A percentile compares a stretch with the other conserved stretches of the same genome.
These are phyloP conservation scores for Cytospora piceae DNA, from an alignment of 2,329 filamentous ascomycete species.

Conservation along the genomic window DNA sequence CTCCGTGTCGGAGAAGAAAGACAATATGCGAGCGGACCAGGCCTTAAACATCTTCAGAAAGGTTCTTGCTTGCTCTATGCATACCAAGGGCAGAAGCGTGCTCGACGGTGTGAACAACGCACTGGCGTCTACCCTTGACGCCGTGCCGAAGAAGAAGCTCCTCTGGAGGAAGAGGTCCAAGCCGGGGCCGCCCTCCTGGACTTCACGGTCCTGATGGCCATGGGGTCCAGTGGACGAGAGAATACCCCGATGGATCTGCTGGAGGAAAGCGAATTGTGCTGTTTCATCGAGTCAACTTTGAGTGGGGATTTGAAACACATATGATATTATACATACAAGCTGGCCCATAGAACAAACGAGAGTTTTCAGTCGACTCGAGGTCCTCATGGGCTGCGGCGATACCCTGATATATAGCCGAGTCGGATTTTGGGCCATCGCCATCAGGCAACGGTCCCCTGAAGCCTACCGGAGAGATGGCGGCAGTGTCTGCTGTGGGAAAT, in stretches of 20 bases:
- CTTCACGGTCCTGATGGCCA: slow-evolving; percentile 31
- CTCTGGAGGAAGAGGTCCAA: slow-evolving; percentile 39
- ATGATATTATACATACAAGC: slow-evolving; percentile 12
- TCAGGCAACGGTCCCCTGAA: slow-evolving; percentile 11
- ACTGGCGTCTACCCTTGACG: slow-evolving; percentile 31
- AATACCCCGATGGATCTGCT: slow-evolving; percentile 38
- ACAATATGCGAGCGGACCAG: slow-evolving; percentile 29
- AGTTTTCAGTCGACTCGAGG: slow-evolving; percentile 21
- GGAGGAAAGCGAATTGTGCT: slow-evolving; percentile 37
- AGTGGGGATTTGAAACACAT: neutral
- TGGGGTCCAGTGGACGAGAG: slow-evolving; percentile 30
- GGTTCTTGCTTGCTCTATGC: slow-evolving; percentile 29
- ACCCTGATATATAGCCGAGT: slow-evolving; percentile 28
- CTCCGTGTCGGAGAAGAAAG: slow-evolving; percentile 33
- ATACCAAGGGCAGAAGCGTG: slow-evolving; percentile 22
- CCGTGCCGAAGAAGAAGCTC: slow-evolving; percentile 39
- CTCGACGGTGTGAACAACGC: slow-evolving; percentile 19
- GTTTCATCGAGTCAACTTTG: neutral
- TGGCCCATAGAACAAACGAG: slow-evolving; percentile 28
- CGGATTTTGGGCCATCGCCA: slow-evolving; percentile 6
- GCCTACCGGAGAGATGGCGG: neutral
- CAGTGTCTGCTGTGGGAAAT: neutral
- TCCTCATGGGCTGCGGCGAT: slow-evolving; percentile 28
- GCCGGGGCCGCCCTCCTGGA: slow-evolving; percentile 35
- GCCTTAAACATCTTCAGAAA: slow-evolving; percentile 33